A percentile compares a stretch with the other conserved stretches of the same genome.
These are phyloP conservation scores for Nemania serpens DNA, from an alignment of 2,329 filamentous ascomycete species.

Conservation along the genomic window DNA sequence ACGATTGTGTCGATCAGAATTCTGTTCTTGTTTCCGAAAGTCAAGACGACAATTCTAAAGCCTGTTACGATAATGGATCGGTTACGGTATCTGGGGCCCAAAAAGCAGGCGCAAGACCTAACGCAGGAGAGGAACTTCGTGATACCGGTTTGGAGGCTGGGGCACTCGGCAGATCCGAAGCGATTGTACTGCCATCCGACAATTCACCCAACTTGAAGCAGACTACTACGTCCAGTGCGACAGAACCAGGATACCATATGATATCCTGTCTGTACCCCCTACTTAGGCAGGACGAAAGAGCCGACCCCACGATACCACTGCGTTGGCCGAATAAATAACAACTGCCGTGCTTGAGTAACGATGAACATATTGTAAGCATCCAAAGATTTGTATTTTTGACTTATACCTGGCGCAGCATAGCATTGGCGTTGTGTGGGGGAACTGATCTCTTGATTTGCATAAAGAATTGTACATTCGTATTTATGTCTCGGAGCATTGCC, in stretches of 20 bases:
- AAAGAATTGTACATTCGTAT: neutral
- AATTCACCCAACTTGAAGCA: neutral
- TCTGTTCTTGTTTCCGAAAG: conserved; percentile 45
- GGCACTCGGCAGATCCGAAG: neutral
- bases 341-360: neutral
- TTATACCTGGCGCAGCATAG: conserved; percentile 35
- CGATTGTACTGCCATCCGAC: neutral
- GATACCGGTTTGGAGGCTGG: neutral
- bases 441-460: neutral
- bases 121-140: neutral
- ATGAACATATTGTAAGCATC: neutral
- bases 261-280: conserved; percentile 49
- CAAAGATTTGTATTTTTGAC: conserved; percentile 12
- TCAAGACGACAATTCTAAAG: neutral
- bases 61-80: neutral
- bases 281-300: conserved; percentile 47
- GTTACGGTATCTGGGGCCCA: neutral
- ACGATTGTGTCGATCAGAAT: conserved; percentile 71
- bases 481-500: too few species aligned
- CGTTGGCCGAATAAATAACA: conserved; percentile 33
- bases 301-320: conserved; percentile 37
- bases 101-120: neutral
- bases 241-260: conserved; percentile 35
- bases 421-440: conserved; percentile 29
- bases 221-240: neutral